Percentiles rank a stretch among this genome's conserved stretches.
Conservation (phyloP, 345 rosid genomes). For the Gynandropsis gynandra region DNA sequence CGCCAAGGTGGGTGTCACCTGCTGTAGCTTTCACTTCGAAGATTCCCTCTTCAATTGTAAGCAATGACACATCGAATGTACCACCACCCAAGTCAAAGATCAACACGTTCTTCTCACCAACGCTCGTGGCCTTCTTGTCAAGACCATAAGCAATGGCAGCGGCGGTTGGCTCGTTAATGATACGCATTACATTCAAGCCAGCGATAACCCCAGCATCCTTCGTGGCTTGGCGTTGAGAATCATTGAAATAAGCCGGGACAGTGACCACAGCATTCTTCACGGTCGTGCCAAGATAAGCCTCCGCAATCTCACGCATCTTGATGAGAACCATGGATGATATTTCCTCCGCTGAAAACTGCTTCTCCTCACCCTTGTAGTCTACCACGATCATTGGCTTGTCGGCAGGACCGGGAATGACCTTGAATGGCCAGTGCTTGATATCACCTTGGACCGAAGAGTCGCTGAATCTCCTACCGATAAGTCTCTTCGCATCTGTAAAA, state of each 20-base stretch:
- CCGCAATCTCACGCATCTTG: constrained; percentile 8
- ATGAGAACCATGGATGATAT: constrained; percentile 25
- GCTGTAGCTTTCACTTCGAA: constrained; percentile 57
- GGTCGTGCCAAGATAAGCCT: too few species aligned
- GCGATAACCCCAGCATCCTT: constrained; percentile 50
- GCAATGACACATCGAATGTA: constrained; percentile 47
- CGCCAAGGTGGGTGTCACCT: constrained; percentile 53
- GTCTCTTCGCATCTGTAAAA: constrained; percentile 41
- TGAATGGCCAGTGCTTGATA: constrained; percentile 47
- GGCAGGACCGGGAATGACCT: constrained; percentile 37
- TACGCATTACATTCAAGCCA: constrained; percentile 49
- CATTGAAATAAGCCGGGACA: constrained; percentile 44
- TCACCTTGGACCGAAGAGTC: constrained; percentile 48
- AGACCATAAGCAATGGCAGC: constrained; percentile 60
- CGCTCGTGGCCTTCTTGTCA: constrained; percentile 46
- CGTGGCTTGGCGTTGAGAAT: constrained; percentile 47
- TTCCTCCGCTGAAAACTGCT: constrained; percentile 41
- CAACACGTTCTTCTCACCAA: constrained; percentile 51
- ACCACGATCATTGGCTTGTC: constrained; percentile 50
- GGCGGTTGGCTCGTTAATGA: constrained; percentile 54
- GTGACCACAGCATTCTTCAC: constrained; percentile 52
- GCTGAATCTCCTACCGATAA: constrained; percentile 46
- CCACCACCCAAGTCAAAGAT: constrained; percentile 49
- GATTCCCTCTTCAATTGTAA: constrained; percentile 51
- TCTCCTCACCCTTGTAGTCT: constrained; percentile 40